Base-by-base conservation (phyloP, 78 protist genomes). In the Dictyostelium purpureum region DNA sequence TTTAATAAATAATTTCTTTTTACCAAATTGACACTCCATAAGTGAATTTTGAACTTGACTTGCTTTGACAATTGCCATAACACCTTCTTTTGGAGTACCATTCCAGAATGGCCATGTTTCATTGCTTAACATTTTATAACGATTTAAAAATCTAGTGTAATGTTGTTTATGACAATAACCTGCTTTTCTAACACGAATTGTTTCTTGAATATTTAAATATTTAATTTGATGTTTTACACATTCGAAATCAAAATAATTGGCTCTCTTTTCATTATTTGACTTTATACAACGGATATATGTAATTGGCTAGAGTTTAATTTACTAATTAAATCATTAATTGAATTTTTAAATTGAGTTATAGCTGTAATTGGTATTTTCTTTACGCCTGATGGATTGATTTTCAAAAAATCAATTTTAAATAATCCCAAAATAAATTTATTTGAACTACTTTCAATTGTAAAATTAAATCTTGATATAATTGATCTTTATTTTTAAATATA, bases 151-250 rank as follows among this genome's bases (percentile, higher is more conserved):
- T 67, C 76, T 52, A 35, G 79, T 95, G 57, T 93, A 98, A 35
- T 40, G 91, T 40, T 88, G 92, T 12, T 97, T 94, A 73, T 96
- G 95, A 7, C 97, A 85, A 75, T 82, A 98, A 0, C 99, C 99
- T 12, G 99, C 98, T 37, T 99, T 93, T 14, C 98, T 78, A 2
- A 97, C 98, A 26, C 97, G 80, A 33, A 98, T 56, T 45, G 96
- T 96, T 89, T 98, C 98, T 40, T 93, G n/a, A 21, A 97, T 93
- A 69, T 77, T 77, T 16, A 76, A 51, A 87, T 77, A 87, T 59
- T 81, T 35, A 56, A 87, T 69, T 71, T 96, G 98, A 61, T 95
- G 93, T 40, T 12, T 31, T 9, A 88, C 90, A 1, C 80, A 43
- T 28, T 69, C 90, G 16, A 38, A 54, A 67, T 94, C 96, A 11